Evolutionary conservation across 306 rosid genomes (phyloP), one percentile per base, ranked within the genome.

Genomic region (Boehmeria nivea): DNA sequence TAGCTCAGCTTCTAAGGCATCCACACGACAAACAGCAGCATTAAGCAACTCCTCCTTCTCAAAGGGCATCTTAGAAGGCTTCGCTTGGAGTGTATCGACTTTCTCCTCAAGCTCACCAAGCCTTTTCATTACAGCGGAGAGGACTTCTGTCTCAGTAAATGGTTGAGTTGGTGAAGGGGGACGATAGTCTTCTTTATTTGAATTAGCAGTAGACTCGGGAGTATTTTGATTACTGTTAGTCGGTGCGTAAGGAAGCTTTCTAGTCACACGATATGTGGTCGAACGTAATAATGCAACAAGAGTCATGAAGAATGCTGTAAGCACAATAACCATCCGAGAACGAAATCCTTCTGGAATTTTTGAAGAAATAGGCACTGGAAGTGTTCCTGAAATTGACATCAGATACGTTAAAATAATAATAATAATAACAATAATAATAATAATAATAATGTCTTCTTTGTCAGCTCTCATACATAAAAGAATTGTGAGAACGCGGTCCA

Each of bases 11-110:
- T 91, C 99, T 60, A 91, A 74, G 46, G 89, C 96, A 84, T 91
- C 99, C 63, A 91, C 99, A 3, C 96, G 96, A 61, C 79, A 87
- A 48, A 91, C 99, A 62, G 99, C 99, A 57, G 95, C 99, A 81
- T 91, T 87, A 68, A 91, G 82, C 81, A 91, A 71, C 76, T 91
- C 99, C 57, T 59, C 95, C 73, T 87, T 91, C 69, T 91, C 96
- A 52, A 64, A 55, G 45, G 99, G 99, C 99, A 91, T 84, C 77
- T 68, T 75, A 23, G 96, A 84, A 57, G 99, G 96, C 83, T 87
- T 91, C 47, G 95, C 76, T 71, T 84, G 86, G 59, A 91, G 95
- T 3, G 74, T 62, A 44, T 54, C 68, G 36, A 91, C 93, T 84
- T 84, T 91, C 77, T 81, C 89, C 75, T 91, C 99, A 52, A 91